Conservation (phyloP, 768 basidiomycete species). For the Rhodosporidiobolus sp. region DNA sequence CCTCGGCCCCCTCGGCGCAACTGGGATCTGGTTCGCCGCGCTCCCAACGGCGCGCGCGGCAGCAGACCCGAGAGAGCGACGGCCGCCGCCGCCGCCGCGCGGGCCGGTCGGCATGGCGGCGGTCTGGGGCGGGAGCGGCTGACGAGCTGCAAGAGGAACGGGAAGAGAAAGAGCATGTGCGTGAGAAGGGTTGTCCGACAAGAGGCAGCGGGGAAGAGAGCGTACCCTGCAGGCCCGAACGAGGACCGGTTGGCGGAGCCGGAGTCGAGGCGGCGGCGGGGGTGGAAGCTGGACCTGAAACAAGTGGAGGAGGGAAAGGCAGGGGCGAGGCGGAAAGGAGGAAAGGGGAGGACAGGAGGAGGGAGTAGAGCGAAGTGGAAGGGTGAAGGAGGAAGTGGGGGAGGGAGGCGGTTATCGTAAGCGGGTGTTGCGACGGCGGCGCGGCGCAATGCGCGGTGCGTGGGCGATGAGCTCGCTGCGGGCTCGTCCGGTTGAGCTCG, state of each 20-base stretch:
- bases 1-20: conserved; percentile 2
- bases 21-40: background rate
- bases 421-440: too few relatives aligned
- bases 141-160: background rate
- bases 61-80: background rate
- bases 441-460: too few relatives aligned
- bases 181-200: background rate
- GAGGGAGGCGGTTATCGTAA: too few relatives aligned
- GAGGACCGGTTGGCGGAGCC: background rate
- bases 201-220: too few relatives aligned
- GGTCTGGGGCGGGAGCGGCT: background rate
- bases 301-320: background rate
- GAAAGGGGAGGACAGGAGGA: background rate
- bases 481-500: too few relatives aligned
- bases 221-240: background rate
- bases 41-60: background rate
- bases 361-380: too few relatives aligned
- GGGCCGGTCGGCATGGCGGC: background rate
- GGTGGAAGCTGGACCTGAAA: background rate
- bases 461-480: too few relatives aligned
- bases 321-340: background rate
- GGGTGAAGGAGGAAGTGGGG: too few relatives aligned
- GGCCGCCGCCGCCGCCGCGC: background rate
- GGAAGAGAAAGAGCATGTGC: too few relatives aligned
- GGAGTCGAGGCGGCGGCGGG: background rate